Percentiles rank a stretch among this genome's conserved stretches.
Conservation (phyloP, 495 filamentous ascomycete genomes). For the Hyaloscypha variabilis region DNA sequence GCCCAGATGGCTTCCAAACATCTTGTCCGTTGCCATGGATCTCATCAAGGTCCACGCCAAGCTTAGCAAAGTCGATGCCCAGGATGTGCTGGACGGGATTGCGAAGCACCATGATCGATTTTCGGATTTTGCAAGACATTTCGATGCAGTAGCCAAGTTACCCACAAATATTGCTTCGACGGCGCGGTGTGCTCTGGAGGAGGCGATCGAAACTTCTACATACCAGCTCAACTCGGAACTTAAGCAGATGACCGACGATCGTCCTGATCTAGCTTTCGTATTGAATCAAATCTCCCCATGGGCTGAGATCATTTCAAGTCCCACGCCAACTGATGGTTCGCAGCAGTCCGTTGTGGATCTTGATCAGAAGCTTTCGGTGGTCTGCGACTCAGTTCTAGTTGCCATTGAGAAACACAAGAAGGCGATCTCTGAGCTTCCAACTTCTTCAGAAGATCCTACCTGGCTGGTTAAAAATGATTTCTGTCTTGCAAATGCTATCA, state of each 20-base stretch:
- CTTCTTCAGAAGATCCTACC: conserved; percentile 57
- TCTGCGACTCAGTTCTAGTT: conserved; percentile 69
- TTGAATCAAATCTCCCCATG: conserved; percentile 60
- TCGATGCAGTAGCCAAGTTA: conserved; percentile 53
- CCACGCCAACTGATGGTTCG: not conserved
- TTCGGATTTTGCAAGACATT: conserved; percentile 37
- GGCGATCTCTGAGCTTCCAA: conserved; percentile 43
- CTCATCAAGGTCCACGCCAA: conserved; percentile 62
- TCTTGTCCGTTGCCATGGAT: conserved; percentile 43
- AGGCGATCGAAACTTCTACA: conserved; percentile 47
- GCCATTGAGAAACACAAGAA: conserved; percentile 72
- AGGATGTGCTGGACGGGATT: conserved; percentile 44
- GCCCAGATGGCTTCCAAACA: conserved; percentile 53
- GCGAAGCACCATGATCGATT: conserved; percentile 53
- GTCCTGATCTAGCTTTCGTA: conserved; percentile 64
- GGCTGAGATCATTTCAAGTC: conserved; percentile 30
- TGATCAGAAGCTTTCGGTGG: conserved; percentile 58
- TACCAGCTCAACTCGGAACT: conserved; percentile 48
- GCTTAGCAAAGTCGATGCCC: conserved; percentile 53
- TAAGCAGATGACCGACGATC: conserved; percentile 40
- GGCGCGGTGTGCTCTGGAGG: conserved; percentile 43
- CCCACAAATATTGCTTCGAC: conserved; percentile 55
- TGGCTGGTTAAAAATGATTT: conserved; percentile 66
- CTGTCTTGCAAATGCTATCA: conserved; percentile 56
- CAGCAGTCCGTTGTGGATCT: conserved; percentile 41